Conservation (phyloP, 2,329 filamentous ascomycete species). For the Penicillium fuscoglaucum region DNA sequence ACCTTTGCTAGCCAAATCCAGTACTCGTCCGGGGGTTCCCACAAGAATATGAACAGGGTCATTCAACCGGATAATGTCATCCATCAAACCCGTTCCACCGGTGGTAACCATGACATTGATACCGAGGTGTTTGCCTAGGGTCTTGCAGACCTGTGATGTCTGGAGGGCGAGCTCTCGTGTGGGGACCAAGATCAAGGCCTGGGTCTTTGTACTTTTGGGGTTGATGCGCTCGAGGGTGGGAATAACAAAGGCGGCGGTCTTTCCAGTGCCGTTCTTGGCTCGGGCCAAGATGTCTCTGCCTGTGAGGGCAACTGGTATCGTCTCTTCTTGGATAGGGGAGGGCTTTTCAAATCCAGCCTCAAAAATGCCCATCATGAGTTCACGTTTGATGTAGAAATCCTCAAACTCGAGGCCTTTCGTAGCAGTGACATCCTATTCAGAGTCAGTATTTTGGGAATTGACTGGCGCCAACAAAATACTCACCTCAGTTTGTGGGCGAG, state of each 20-base stretch:
- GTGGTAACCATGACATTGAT: conserved; percentile 99
- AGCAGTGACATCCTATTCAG: conserved; percentile 88
- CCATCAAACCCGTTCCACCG: conserved; percentile 88
- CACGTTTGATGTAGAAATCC: conserved; percentile 91
- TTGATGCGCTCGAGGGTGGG: conserved; percentile 94
- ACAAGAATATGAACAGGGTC: conserved; percentile 97
- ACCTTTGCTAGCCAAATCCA: conserved; percentile 93
- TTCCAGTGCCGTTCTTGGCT: conserved; percentile 98
- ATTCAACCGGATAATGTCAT: conserved; percentile 93
- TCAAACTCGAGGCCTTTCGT: conserved; percentile 98
- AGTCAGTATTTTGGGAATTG: background rate
- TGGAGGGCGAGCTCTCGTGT: conserved; percentile 96
- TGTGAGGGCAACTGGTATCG: conserved; percentile 92
- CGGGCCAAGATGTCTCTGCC: conserved; percentile 92
- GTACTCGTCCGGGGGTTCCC: conserved; percentile 91
- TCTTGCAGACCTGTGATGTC: conserved; percentile 99
- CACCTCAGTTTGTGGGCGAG: conserved; percentile 53
- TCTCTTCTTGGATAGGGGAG: conserved; percentile 98
- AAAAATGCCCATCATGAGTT: conserved; percentile 98
- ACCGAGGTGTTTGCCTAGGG: conserved; percentile 91
- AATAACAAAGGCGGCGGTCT: conserved; percentile 97
- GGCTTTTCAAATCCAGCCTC: conserved; percentile 99
- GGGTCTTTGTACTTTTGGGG: conserved; percentile 92
- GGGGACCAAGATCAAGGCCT: conserved; percentile 93
- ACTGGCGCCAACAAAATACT: conserved; percentile 11